Base-by-base conservation (phyloP, 2,329 filamentous ascomycete genomes). In the Drechslerella stenobrocha region DNA sequence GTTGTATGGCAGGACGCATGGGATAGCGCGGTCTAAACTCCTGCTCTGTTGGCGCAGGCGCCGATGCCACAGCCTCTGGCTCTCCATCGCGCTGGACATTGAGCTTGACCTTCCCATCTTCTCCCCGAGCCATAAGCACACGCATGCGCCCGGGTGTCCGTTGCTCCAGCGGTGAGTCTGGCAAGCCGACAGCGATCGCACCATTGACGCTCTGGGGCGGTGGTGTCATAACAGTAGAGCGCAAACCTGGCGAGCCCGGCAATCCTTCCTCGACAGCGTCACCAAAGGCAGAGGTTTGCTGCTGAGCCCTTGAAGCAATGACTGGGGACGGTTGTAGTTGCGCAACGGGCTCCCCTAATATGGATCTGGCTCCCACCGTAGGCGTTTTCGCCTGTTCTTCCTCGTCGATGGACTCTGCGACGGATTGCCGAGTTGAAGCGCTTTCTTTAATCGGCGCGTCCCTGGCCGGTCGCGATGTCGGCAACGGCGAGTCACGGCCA, bases 201-300 rank as follows among this genome's bases (percentile, higher is more conserved):
- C 63, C 63, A 2, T 34, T 44, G 35, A 58, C 20, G 35, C 37
- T 50, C 9, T 30, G 55, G 26, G 53, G 53, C 11, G 52, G 60
- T 2, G 55, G 63, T 22, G 63, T 56, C 42, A 42, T 60, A 5
- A 60, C 20, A 6, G 45, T 60, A 20, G 63, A 67, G 8, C 63
- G 63, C 5, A 60, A 30, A 24, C 55, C 59, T 34, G 63, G 63
- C n/a, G 63, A 67, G 18, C 63, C 50, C 13, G 63, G 63, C 2
- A 67, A 30, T 35, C 23, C 44, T 30, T 45, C 48, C 30, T 9
- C 53, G 44, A n/a, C 42, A 35, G 61, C 50, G 30, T 60, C 48
- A 9, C 59, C 63, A 42, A 48, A 45, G 28, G 18, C 23, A 23
- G 44, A 23, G 5, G 11, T 37, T 20, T 42, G 37, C 18, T 50